Conservation (phyloP, 805 yeast genomes). For the Saccharomycopsis fibuligera region DNA sequence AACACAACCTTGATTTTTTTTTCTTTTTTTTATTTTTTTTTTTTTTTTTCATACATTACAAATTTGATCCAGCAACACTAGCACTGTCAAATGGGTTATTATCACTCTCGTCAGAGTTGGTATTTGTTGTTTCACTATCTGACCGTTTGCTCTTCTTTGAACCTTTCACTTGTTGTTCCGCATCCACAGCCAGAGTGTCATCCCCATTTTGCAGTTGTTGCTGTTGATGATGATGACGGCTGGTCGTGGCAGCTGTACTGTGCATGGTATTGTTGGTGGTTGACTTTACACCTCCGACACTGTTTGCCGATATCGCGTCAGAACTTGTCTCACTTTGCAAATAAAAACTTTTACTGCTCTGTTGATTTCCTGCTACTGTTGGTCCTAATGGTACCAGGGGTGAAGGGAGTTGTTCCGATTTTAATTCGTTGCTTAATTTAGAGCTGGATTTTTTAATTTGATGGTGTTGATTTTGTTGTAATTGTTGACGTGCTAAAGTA, state of each 20-base stretch:
- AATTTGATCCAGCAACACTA: neutral
- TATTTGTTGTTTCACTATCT: neutral
- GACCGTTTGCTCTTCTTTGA: too few relatives aligned
- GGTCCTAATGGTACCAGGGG: neutral
- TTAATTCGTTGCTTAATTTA: neutral
- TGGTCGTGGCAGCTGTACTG: too few relatives aligned
- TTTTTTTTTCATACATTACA: neutral
- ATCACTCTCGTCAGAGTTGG: neutral
- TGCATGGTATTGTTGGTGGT: too few relatives aligned
- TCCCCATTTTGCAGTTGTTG: too few relatives aligned
- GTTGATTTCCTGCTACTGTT: neutral
- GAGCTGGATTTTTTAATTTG: neutral
- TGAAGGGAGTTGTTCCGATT: neutral
- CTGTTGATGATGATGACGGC: neutral
- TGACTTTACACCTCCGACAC: too few relatives aligned
- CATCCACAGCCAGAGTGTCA: neutral
- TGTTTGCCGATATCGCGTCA: too few relatives aligned
- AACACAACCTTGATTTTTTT: too few relatives aligned
- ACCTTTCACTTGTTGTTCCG: neutral
- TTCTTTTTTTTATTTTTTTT: too few relatives aligned
- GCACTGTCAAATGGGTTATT: neutral
- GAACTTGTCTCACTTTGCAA: constrained; percentile 1
- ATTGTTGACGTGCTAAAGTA: neutral
- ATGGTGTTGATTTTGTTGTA: neutral
- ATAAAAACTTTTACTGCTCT: neutral